Evolutionary conservation across 2,329 filamentous ascomycete genomes (phyloP), one percentile per base, ranked within the genome.

Genomic region (Curvularia eragrostidis): DNA sequence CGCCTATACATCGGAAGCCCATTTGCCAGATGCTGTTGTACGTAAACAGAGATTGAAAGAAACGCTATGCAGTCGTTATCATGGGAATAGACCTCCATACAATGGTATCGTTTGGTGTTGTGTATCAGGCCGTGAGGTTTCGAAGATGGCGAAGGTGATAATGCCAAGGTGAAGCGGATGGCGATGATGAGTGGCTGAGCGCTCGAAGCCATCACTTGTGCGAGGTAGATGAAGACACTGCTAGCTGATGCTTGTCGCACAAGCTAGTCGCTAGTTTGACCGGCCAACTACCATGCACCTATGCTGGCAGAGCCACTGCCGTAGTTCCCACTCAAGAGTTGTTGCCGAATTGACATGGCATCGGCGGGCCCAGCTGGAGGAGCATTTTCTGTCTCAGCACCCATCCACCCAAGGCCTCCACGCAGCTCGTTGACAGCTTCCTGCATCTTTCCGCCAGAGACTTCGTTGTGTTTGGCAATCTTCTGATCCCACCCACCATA

Each of bases 401-500:
- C 87, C 82, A 93, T 91, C 91, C 93, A 97, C 41, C 89, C 90
- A 26, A 96, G 82, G 61, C 88, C 89, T 36, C 83, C 83, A 15
- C 87, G 84, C 77, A 98, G 85, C 70, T 93, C 90, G 52, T 89
- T 86, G 61, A 97, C 87, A 34, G 93, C 95, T 42, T 87, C 85
- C 61, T 89, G 87, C 77, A 99, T 84, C 70, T 91, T 90, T 24
- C 92, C 93, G 41, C 89, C 89, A 5, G 92, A 94, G 64, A 89
- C 87, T 65, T 95, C 88, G 73, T 98, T 94, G 79, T 99, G 95
- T 72, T 91, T 92, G 24, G 87, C 82, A 43, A 99, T 81, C 68
- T 88, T 91, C 76, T 95, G 89, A 70, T 98, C 94, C 95, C 95
- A 99, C 58, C 91, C 91, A 52, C 91, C 93, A 46, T 92, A 91